Base-by-base conservation (phyloP, 805 yeast genomes). In the Cyberlindnera euphorbiae region DNA sequence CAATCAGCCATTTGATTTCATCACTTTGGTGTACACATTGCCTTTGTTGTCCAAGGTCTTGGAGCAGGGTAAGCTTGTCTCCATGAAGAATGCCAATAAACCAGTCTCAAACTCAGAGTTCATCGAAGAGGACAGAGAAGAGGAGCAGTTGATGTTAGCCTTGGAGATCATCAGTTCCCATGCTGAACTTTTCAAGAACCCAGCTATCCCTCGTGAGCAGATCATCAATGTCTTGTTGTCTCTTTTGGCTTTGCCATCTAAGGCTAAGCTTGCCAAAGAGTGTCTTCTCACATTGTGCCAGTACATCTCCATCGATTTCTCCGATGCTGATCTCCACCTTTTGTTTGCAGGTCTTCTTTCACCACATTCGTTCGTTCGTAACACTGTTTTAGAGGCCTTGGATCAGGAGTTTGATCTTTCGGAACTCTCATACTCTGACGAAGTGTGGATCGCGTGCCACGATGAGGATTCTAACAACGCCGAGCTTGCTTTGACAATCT, bases 41-140 rank as follows among this genome's bases (percentile, higher is more conserved):
- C 97, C 97, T 1, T 61, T 90, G 44, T 59, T 90, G 32, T 73
- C 77, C 12, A 72, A 72, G 37, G 83, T 85, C 7, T 63, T 88
- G 45, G 76, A 77, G 36, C 73, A 69, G 30, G 93, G 94, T 41
- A 79, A 77, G 38, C 60, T 53, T 1, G 73, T 69, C 28, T 73
- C 82, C 1, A 50, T 73, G 35, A 71, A 65, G 44, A 75, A 73
- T 49, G 65, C 79, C 3, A 67, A 66, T 30, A 79, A 76, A 50
- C 69, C 64, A 3, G 58, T 63, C 8, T 64, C 70, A 1, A 80
- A 78, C 21, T 65, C 79, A 3, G 94, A 85, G 49, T 83, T 80
- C 55, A 73, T 73, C 21, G 90, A 86, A 37, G 95, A 85, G 56
- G 86, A 79, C 47, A 79, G 79, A n/a, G 88, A 83, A 53, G 96